Evolutionary conservation across 2,329 filamentous ascomycete species (phyloP).

Genomic region (Cercospora zeae-maydis): DNA sequence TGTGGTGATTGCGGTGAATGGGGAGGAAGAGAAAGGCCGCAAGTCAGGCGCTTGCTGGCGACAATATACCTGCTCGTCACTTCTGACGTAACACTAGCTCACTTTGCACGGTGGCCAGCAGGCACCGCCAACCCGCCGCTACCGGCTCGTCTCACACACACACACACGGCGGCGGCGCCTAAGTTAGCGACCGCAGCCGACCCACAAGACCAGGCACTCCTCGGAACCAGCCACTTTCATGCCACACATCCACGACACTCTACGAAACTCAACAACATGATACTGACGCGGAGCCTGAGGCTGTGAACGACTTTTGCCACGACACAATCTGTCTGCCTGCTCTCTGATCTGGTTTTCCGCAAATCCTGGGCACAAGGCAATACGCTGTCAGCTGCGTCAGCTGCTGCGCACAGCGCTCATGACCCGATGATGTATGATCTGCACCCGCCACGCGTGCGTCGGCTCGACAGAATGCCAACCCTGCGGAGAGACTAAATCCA

Average conservation of each 20-base stretch:
- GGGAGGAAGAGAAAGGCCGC: neutral
- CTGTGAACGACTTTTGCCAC: neutral
- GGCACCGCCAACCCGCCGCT: neutral
- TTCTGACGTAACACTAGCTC: slow-evolving; percentile 1
- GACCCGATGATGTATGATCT: slow-evolving; percentile 7
- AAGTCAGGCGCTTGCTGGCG: neutral
- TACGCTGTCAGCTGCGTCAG: neutral
- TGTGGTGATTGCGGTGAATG: neutral
- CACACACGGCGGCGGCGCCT: neutral
- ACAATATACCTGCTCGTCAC: slow-evolving; percentile 4
- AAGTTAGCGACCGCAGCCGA: neutral
- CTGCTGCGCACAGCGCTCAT: neutral
- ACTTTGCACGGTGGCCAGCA: neutral
- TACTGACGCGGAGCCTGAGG: neutral
- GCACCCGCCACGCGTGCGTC: neutral
- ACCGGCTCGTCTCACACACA: neutral
- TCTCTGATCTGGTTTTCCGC: neutral
- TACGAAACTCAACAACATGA: neutral
- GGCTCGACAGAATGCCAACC: neutral
- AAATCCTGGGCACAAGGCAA: neutral
- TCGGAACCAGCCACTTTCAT: neutral
- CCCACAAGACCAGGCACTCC: neutral
- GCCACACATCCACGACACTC: neutral
- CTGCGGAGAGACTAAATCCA: neutral
- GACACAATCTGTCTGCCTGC: neutral